A percentile compares a stretch with the other conserved stretches of the same genome.
Evolutionary conservation across 2,329 filamentous ascomycete genomes (phyloP).

Genomic region (Cordyceps cicadae): DNA sequence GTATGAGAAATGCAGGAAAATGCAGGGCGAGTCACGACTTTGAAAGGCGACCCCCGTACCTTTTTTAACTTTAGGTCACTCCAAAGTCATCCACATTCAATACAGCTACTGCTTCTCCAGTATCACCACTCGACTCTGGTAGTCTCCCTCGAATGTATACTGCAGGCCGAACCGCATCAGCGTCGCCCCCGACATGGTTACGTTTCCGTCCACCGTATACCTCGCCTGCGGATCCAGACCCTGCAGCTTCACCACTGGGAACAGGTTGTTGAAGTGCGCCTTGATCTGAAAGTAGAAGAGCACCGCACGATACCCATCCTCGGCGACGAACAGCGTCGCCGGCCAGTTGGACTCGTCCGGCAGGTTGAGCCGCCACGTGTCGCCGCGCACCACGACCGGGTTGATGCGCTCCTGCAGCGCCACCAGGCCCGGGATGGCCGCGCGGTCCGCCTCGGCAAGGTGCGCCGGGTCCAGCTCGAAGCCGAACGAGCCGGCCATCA

Average conservation of each 20-base stretch:
- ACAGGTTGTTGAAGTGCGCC: slow-evolving; percentile 42
- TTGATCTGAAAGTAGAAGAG: slow-evolving; percentile 54
- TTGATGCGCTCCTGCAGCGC: slow-evolving; percentile 47
- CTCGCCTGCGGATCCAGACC: slow-evolving; percentile 46
- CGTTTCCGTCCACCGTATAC: slow-evolving; percentile 46
- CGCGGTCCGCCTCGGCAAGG: slow-evolving; percentile 42
- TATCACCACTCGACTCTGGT: slow-evolving; percentile 49
- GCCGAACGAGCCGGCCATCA: slow-evolving; percentile 61
- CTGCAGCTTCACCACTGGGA: slow-evolving; percentile 45
- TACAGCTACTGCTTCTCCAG: slow-evolving; percentile 32
- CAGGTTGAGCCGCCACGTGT: slow-evolving; percentile 50
- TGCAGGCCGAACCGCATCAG: slow-evolving; percentile 56
- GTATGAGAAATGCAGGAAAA: too few relatives aligned
- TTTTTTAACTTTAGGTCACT: too few relatives aligned
- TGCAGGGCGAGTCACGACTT: too few relatives aligned
- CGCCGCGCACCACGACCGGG: slow-evolving; percentile 49
- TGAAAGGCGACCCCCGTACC: too few relatives aligned
- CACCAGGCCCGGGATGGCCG: slow-evolving; percentile 46
- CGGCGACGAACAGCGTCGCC: slow-evolving; percentile 49
- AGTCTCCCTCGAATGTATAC: slow-evolving; percentile 42
- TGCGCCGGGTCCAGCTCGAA: slow-evolving; percentile 52
- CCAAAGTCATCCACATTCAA: not conserved
- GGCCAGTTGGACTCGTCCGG: slow-evolving; percentile 55
- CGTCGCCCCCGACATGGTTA: slow-evolving; percentile 47
- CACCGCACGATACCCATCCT: slow-evolving; percentile 40